A percentile compares a stretch with the other conserved stretches of the same genome.
Conservation (phyloP, 805 yeast species). For the Monosporozyma siamensis region DNA sequence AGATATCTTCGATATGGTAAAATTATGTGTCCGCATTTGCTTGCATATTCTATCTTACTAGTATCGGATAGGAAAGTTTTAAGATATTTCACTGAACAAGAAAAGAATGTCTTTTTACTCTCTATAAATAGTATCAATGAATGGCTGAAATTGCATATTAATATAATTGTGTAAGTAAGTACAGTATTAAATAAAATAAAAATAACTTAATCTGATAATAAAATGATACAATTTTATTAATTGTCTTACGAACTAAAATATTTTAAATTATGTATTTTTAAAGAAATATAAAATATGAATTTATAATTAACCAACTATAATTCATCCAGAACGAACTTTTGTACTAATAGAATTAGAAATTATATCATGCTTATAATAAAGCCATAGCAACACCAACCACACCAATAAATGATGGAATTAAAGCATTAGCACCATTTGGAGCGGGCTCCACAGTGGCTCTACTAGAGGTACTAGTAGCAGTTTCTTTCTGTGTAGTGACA, state of each 20-base stretch:
- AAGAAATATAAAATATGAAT: no score
- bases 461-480: conserved; percentile 8
- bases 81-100: conserved; percentile 16
- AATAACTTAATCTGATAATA: no score
- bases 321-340: no score
- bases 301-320: no score
- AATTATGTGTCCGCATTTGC: conserved; percentile 27
- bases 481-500: conserved; percentile 13
- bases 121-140: conserved; percentile 25
- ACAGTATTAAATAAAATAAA: no score
- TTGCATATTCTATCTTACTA: conserved; percentile 25
- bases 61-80: conserved; percentile 15
- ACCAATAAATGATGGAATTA: conserved; percentile 8
- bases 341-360: no score
- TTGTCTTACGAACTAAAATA: no score
- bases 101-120: conserved; percentile 18
- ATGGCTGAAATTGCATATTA: conserved; percentile 30
- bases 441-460: neutral
- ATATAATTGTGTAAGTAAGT: conserved; percentile 15
- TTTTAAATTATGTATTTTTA: no score
- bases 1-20: conserved; percentile 18
- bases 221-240: no score
- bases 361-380: conserved; percentile 5
- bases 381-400: conserved; percentile 9
- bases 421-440: conserved; percentile 6